Evolutionary conservation across 2,329 filamentous ascomycete species (phyloP), one percentile per base, ranked within the genome.

Genomic region (Blastomyces parvus): DNA sequence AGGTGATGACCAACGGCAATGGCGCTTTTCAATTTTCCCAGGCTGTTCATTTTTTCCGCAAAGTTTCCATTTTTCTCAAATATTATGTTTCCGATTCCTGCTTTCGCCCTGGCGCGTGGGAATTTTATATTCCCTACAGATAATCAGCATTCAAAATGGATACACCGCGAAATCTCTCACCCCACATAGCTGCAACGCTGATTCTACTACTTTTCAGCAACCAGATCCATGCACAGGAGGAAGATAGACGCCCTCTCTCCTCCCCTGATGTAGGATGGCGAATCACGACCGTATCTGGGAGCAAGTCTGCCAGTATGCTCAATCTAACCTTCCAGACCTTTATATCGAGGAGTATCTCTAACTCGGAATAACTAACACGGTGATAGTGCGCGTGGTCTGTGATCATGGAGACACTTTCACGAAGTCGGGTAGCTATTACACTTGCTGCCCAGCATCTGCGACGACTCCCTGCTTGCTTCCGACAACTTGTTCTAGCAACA

Each of bases 381-480:
- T 22, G 3, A 14, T 48, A 59, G 58, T 59, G 27, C 40, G 58
- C 11, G 38, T 59, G 22, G 30, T 59, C 25, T 59, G 58, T 36
- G 14, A 36, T 30, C 48, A 33, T 42, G 58, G 25, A 33, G 58
- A 59, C 14, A 59, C 42, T 2, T n/a, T 59, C 30, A 59, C 58
- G 19, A 48, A 59, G 19, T 59, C 58, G n/a, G 58, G 30, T 30
- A 59, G 58, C 17, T 48, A 59, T 27, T 59, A 59, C 44, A 36
- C 58, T 36, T 59, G 58, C 58, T 59, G 58, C n/a, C 58, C 58
- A 19, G 30, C 42, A n/a, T 48, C 58, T 59, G 58, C 42, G 27
- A 48, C 33, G 14, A 19, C 58, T n/a, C 27, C 40, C 27, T 59
- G 58, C 19, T 27, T 22, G 58, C 40, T 50, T 30, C 58, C 58